A percentile compares a stretch with the other conserved stretches of the same genome.
Conservation (phyloP, 768 basidiomycete genomes). For the Rhodotorula diobovata region DNA sequence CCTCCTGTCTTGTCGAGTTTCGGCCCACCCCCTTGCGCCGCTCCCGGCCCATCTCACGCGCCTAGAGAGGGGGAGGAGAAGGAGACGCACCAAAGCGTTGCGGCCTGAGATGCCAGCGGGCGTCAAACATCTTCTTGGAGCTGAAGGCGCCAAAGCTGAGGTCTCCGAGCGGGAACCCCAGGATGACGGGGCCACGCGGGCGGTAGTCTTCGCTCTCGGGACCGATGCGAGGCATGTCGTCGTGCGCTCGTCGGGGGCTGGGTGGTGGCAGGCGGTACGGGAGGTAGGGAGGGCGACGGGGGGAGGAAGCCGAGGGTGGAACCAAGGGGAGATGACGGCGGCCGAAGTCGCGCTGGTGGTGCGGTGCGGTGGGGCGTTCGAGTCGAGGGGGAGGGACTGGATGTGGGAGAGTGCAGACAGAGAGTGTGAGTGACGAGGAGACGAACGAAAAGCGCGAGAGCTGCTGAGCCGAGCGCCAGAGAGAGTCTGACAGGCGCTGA, state of each 20-base stretch:
- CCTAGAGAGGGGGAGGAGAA: background rate
- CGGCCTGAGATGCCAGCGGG: slow-evolving; percentile 28
- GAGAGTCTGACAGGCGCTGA: no score
- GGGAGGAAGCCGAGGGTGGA: background rate
- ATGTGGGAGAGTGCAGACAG: no score
- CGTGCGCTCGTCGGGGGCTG: no score
- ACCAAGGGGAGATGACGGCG: no score
- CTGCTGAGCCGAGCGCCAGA: no score
- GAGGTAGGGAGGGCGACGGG: background rate
- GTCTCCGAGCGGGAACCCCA: slow-evolving; percentile 34
- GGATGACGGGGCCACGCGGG: slow-evolving; percentile 13
- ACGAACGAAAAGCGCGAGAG: no score
- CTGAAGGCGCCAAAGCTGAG: slow-evolving; percentile 30
- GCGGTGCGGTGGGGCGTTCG: no score
- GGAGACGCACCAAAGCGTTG: slow-evolving; percentile 31
- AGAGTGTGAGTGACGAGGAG: no score
- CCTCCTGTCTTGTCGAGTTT: no score
- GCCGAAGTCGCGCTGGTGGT: no score
- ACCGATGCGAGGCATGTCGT: background rate
- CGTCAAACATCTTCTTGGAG: slow-evolving; percentile 24
- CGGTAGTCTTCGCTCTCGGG: background rate
- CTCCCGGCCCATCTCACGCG: background rate
- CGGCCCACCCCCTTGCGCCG: no score
- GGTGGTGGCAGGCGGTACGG: background rate
- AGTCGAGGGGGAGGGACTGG: no score